phyloP scores from a whole-genome alignment of 2,329 filamentous ascomycete genomes.

The Ascochyta clinopodiicola region DNA sequence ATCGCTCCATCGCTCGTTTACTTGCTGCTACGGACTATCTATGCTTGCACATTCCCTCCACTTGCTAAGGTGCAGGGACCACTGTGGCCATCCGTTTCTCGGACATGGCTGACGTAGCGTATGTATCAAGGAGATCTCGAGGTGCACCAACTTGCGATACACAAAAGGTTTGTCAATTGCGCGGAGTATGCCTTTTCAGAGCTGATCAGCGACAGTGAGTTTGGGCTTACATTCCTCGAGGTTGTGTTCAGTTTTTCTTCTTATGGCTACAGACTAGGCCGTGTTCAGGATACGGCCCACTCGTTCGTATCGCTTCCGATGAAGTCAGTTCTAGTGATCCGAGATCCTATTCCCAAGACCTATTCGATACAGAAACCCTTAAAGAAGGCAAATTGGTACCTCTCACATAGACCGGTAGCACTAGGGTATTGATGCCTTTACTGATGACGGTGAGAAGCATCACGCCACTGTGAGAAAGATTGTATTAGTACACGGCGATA shows the following conservation, averaged over 20 bases:
- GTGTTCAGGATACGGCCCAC: slow-evolving; percentile 20
- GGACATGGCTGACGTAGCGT: slow-evolving; percentile 34
- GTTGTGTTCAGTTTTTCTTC: too few species aligned
- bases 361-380: slow-evolving; percentile 26
- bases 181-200: too few species aligned
- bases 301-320: slow-evolving; percentile 56
- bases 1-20: slow-evolving; percentile 2
- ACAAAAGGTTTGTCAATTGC: too few species aligned
- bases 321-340: slow-evolving; percentile 39
- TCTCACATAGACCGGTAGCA: slow-evolving; percentile 24
- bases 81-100: slow-evolving; percentile 29
- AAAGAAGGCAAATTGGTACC: slow-evolving; percentile 31
- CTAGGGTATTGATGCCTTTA: slow-evolving; percentile 26
- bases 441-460: slow-evolving; percentile 8
- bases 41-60: slow-evolving; percentile 24
- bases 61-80: slow-evolving; percentile 28
- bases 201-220: too few species aligned
- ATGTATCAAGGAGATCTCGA: slow-evolving; percentile 28
- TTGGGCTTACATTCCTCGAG: too few species aligned
- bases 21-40: slow-evolving; percentile 19
- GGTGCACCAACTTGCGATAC: slow-evolving; percentile 13
- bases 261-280: too few species aligned
- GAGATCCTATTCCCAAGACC: slow-evolving; percentile 17
- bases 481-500: background rate
- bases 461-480: slow-evolving; percentile 6